Evolutionary conservation across 1,139 yeast genomes (phyloP).

Genomic region (Pichia sp.): DNA sequence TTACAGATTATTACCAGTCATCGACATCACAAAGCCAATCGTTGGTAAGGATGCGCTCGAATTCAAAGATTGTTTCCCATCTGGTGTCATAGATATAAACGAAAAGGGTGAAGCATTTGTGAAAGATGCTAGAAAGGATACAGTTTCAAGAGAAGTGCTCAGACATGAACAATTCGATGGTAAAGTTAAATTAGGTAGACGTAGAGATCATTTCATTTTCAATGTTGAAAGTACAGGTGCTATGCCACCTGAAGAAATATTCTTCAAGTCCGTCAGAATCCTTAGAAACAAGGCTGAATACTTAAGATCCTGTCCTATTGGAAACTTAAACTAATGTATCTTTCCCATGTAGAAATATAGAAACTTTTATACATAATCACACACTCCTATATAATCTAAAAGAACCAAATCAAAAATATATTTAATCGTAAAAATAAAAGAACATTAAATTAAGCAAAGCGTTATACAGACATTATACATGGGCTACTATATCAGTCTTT

Average conservation of each 20-base stretch:
- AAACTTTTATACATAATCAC: no score
- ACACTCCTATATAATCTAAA: no score
- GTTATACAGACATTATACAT: no score
- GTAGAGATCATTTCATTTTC: conserved; percentile 89
- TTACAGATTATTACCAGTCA: conserved; percentile 92
- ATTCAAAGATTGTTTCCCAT: conserved; percentile 88
- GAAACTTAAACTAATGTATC: conserved; percentile 43
- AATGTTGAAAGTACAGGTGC: conserved; percentile 96
- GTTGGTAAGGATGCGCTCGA: conserved; percentile 72
- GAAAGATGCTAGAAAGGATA: conserved; percentile 87
- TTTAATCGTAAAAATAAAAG: no score
- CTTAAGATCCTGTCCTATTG: conserved; percentile 74
- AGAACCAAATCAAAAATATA: no score
- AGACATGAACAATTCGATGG: conserved; percentile 90
- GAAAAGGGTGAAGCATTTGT: conserved; percentile 73
- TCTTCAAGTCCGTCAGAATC: conserved; percentile 83
- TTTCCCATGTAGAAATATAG: no score
- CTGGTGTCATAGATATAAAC: conserved; percentile 84
- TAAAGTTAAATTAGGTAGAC: conserved; percentile 87
- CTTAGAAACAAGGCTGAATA: conserved; percentile 84
- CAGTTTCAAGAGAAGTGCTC: conserved; percentile 94
- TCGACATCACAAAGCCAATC: conserved; percentile 73
- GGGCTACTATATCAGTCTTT: no score
- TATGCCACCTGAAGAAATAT: conserved; percentile 94
- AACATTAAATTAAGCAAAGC: no score